phyloP scores from a whole-genome alignment of 371 early-diverging fungal genomes.

The Umbelopsis sp. region DNA sequence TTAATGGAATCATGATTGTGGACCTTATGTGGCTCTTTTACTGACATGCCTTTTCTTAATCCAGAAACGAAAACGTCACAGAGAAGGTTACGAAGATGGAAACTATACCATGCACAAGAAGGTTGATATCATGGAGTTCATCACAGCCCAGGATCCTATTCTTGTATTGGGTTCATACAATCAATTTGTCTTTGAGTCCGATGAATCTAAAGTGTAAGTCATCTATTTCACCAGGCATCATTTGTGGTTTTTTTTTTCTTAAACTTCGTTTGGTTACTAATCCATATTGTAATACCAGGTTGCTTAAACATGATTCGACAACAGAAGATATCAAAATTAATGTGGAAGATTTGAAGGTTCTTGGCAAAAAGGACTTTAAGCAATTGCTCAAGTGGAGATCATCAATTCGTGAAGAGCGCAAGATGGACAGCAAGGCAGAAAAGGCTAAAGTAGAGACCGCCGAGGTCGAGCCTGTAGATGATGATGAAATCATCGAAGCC shows the following conservation, averaged over 20 bases:
- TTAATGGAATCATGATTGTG: too few species aligned
- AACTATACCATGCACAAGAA: conserved; percentile 84
- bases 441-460: conserved; percentile 40
- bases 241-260: too few species aligned
- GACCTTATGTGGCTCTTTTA: neutral
- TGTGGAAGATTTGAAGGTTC: conserved; percentile 88
- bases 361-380: conserved; percentile 94
- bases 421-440: conserved; percentile 54
- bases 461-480: conserved; percentile 61
- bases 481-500: conserved; percentile 60
- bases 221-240: neutral
- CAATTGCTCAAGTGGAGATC: conserved; percentile 88
- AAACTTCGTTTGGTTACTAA: too few species aligned
- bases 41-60: neutral
- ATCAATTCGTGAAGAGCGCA: conserved; percentile 63
- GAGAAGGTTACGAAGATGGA: conserved; percentile 97
- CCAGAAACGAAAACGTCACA: conserved; percentile 81
- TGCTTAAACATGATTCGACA: conserved; percentile 72
- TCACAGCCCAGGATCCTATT: conserved; percentile 78
- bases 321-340: conserved; percentile 79
- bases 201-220: conserved; percentile 56
- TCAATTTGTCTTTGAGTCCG: conserved; percentile 72
- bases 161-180: conserved; percentile 76
- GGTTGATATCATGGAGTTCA: conserved; percentile 76
- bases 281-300: conserved; percentile 10